Evolutionary conservation across 345 rosid species (phyloP).

Genomic region (Eucalyptus regnans): DNA sequence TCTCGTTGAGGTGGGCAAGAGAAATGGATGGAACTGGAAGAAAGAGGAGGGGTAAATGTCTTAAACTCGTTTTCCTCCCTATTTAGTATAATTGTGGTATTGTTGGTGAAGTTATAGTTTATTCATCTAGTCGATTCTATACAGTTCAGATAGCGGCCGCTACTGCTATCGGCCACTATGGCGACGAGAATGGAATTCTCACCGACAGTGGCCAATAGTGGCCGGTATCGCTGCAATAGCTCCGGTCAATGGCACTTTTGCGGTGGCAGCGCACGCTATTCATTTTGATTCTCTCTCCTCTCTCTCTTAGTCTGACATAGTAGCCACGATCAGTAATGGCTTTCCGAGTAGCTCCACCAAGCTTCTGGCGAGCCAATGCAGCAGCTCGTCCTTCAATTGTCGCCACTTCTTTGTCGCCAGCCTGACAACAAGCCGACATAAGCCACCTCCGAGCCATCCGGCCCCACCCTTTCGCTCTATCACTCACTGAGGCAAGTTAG

Average conservation of each 20-base stretch:
- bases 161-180: neutral
- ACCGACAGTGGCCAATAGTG: neutral
- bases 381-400: neutral
- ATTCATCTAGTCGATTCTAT: neutral
- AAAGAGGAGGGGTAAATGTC: neutral
- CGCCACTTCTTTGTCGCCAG: neutral
- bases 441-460: neutral
- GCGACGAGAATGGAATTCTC: neutral
- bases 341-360: neutral
- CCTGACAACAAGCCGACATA: neutral
- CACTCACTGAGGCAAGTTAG: neutral
- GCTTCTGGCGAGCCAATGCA: neutral
- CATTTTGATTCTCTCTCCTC: neutral
- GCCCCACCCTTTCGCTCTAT: neutral
- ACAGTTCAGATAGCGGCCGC: neutral
- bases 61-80: neutral
- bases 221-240: neutral
- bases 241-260: neutral
- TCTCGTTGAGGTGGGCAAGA: neutral
- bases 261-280: neutral
- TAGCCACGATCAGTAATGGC: neutral
- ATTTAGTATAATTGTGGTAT: neutral
- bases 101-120: neutral
- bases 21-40: neutral
- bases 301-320: neutral